These are phyloP conservation scores for Isatis tinctoria DNA, from an alignment of 345 rosid genomes.

Conservation along the genomic window DNA sequence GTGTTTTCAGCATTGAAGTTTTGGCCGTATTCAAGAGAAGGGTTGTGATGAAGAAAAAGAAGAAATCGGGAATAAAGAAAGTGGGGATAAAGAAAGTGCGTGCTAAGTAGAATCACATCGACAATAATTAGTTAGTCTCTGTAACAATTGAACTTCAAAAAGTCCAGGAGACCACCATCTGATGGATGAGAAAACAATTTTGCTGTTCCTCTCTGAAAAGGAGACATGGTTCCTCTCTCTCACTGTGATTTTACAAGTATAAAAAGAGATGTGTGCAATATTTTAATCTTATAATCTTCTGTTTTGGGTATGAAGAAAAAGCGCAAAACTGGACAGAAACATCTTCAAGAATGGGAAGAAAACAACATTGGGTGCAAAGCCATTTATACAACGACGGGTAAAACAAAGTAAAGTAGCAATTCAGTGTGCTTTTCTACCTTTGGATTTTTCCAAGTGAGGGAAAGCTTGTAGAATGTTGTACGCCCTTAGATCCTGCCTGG, in stretches of 20 bases:
- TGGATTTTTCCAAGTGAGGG: slow-evolving; percentile 57
- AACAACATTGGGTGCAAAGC: slow-evolving; percentile 10
- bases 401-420: not conserved
- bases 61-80: slow-evolving; percentile 51
- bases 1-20: slow-evolving; percentile 67
- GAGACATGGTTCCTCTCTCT: not conserved
- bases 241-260: slow-evolving; percentile 11
- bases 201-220: slow-evolving; percentile 17
- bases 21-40: slow-evolving; percentile 71
- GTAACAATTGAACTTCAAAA: slow-evolving; percentile 14
- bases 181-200: slow-evolving; percentile 16
- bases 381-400: slow-evolving; percentile 20
- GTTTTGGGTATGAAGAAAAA: slow-evolving; percentile 30
- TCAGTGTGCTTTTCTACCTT: slow-evolving; percentile 35
- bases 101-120: slow-evolving; percentile 14
- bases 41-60: slow-evolving; percentile 53
- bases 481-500: slow-evolving; percentile 80
- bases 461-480: slow-evolving; percentile 66
- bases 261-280: slow-evolving; percentile 4
- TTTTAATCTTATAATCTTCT: not conserved
- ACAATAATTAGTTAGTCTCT: slow-evolving; percentile 8
- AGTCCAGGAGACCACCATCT: not conserved
- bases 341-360: slow-evolving; percentile 17
- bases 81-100: slow-evolving; percentile 44
- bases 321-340: slow-evolving; percentile 38